Base-by-base conservation (phyloP, 2,329 filamentous ascomycete species). In the Thielaviopsis euricoi region DNA sequence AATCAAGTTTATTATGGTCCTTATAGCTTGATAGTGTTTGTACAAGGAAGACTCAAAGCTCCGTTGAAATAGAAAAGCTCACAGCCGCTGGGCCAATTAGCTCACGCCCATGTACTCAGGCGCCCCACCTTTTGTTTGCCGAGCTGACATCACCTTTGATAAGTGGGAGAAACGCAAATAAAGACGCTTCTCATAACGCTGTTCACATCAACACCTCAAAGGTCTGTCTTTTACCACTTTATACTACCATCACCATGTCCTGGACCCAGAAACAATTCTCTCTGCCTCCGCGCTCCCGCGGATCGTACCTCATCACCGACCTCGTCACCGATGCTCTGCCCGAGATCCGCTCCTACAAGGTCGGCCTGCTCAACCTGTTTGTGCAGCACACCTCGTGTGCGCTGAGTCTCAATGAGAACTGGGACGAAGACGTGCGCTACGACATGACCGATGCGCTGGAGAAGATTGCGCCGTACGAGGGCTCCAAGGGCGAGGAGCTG, bases 361-460 rank as follows among this genome's bases (percentile, higher is more conserved):
- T 93, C 64, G 89, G 89, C 51, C 72, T 95, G 61, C 74, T 97
- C 62, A 83, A 95, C 69, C 77, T 98, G 52, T 98, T 97, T 70
- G 78, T 97, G 57, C 91, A 98, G 73, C 93, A 98, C 73, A 98
- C 93, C 5, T 89, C 83, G 66, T 95, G 89, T 71, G 93, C 87
- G 13, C 77, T 98, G 56, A 87, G 82, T 61, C 74, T 98, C 65
- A 98, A 98, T 68, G 93, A 98, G 78, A 97, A 97, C 73, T 85
- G 80, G 67, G 88, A 91, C 66, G 67, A 69, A 52, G 88, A 94
- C 71, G 93, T 98, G n/a, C 80, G 89, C 60, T 79, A 79, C 48
- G 89, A 98, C 71, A 95, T 97, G 91, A 89, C 82, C 67, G 89
- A 96, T 73, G 89, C 91, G 52, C 75, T 98, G 63, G 91, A 98